phyloP scores from a whole-genome alignment of 106 monocot species.

The Dendrobium catenatum region DNA sequence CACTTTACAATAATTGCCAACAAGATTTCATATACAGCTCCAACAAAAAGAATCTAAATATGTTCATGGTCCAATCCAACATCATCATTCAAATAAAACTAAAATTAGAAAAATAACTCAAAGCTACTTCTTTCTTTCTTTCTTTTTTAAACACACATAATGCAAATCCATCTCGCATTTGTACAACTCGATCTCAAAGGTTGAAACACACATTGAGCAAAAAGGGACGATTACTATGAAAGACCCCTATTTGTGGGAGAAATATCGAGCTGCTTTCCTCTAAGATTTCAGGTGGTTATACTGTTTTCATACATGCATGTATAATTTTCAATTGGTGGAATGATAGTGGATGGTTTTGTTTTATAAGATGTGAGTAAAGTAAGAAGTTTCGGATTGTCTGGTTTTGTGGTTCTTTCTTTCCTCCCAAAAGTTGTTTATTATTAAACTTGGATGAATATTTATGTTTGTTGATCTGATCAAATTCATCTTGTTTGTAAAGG shows the following conservation, averaged over 20 bases:
- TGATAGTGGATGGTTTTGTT: not conserved
- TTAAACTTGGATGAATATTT: not conserved
- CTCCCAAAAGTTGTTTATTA: not conserved
- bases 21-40: too few species aligned
- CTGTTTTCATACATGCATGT: not conserved
- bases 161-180: too few species aligned
- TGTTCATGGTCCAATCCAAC: too few species aligned
- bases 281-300: slow-evolving; percentile 58
- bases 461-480: not conserved
- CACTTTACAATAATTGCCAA: too few species aligned
- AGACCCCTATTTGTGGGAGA: slow-evolving; percentile 75
- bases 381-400: slow-evolving; percentile 80
- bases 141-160: too few species aligned
- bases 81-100: too few species aligned
- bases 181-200: too few species aligned
- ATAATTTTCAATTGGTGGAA: not conserved
- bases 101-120: too few species aligned
- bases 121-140: too few species aligned
- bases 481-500: slow-evolving; percentile 25
- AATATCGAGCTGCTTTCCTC: slow-evolving; percentile 59
- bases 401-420: slow-evolving; percentile 13
- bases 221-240: slow-evolving; percentile 7
- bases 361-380: slow-evolving; percentile 76
- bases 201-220: too few species aligned
- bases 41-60: too few species aligned